Evolutionary conservation across 805 yeast genomes (phyloP).

Genomic region (Scheffersomyces stipitis): DNA sequence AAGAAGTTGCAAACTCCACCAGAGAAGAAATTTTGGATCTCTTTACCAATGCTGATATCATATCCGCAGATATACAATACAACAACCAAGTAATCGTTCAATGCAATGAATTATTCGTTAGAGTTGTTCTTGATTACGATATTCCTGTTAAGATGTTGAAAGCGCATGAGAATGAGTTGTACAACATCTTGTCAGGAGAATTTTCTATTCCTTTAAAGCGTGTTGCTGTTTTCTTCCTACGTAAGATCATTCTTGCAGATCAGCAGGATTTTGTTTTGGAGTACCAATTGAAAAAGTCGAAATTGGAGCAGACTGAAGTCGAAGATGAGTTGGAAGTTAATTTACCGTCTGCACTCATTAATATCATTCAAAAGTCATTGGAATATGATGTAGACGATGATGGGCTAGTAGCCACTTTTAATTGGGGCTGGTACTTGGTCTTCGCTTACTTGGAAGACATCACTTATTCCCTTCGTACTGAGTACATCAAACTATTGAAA

Average conservation of each 20-base stretch:
- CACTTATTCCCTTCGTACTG: constrained; percentile 61
- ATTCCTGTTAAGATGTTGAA: constrained; percentile 29
- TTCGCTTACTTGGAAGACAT: constrained; percentile 62
- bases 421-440: constrained; percentile 67
- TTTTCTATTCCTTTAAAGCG: constrained; percentile 38
- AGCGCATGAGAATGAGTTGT: constrained; percentile 34
- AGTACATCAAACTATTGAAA: constrained; percentile 59
- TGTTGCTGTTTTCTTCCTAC: constrained; percentile 40
- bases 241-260: constrained; percentile 36
- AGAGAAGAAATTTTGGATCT: constrained; percentile 46
- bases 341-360: constrained; percentile 44
- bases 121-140: constrained; percentile 21
- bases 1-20: constrained; percentile 35
- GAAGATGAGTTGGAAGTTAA: constrained; percentile 21
- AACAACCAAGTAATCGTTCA: constrained; percentile 29
- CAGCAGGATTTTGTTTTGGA: constrained; percentile 67
- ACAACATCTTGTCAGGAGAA: constrained; percentile 23
- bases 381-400: constrained; percentile 25
- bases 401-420: background rate
- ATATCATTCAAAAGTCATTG: constrained; percentile 23
- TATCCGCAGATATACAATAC: constrained; percentile 19
- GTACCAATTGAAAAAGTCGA: constrained; percentile 51
- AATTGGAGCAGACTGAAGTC: constrained; percentile 22
- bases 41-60: constrained; percentile 27
- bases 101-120: constrained; percentile 34